Evolutionary conservation across 495 filamentous ascomycete species (phyloP).

Genomic region (Podospora didyma): DNA sequence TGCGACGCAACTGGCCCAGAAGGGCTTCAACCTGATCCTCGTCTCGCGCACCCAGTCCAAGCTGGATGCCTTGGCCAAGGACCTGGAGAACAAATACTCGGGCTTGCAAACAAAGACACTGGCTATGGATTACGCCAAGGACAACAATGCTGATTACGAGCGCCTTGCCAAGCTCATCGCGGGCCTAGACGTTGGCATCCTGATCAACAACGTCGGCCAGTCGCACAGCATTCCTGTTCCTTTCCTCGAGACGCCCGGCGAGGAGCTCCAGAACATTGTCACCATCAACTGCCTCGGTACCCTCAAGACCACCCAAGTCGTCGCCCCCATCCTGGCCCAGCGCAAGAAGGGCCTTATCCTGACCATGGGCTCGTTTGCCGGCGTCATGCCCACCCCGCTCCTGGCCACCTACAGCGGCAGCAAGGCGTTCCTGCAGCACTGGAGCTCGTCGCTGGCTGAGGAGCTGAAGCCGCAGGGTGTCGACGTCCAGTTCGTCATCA

Average conservation of each 20-base stretch:
- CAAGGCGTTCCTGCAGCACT: slow-evolving; percentile 98
- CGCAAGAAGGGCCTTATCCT: slow-evolving; percentile 85
- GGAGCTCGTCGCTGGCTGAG: slow-evolving; percentile 80
- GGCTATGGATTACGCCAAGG: slow-evolving; percentile 86
- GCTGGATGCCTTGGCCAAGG: slow-evolving; percentile 67
- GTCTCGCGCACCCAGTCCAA: slow-evolving; percentile 93
- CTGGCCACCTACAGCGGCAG: slow-evolving; percentile 95
- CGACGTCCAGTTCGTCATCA: slow-evolving; percentile 79
- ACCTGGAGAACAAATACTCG: slow-evolving; percentile 65
- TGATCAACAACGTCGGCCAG: slow-evolving; percentile 97
- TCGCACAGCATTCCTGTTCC: slow-evolving; percentile 89
- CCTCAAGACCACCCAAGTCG: slow-evolving; percentile 75
- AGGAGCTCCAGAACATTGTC: slow-evolving; percentile 85
- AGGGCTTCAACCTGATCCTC: slow-evolving; percentile 89
- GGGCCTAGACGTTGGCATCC: slow-evolving; percentile 75
- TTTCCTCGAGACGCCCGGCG: slow-evolving; percentile 70
- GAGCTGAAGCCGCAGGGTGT: slow-evolving; percentile 79
- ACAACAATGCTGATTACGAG: slow-evolving; percentile 72
- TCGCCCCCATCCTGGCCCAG: slow-evolving; percentile 78
- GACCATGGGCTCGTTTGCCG: slow-evolving; percentile 96
- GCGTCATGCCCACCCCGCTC: slow-evolving; percentile 83
- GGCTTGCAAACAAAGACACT: slow-evolving; percentile 68
- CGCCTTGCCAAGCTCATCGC: slow-evolving; percentile 61
- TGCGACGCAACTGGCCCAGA: slow-evolving; percentile 79
- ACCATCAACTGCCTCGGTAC: slow-evolving; percentile 91